Base-by-base conservation (phyloP, 2,329 filamentous ascomycete genomes). In the Cercospora zeae-maydis region DNA sequence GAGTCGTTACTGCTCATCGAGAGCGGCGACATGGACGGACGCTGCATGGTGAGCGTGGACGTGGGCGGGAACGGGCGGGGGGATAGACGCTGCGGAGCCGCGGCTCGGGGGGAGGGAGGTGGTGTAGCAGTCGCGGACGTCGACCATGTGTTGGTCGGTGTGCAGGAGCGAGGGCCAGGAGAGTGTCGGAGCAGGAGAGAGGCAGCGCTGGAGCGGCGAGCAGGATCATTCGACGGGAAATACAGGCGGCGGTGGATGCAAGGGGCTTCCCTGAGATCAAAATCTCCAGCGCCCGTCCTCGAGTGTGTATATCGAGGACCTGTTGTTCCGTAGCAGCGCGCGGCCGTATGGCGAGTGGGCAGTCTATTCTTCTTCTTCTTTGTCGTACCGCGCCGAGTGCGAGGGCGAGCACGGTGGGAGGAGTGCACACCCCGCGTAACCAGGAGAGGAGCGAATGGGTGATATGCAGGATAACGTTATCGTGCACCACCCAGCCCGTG, bases 1-100 rank as follows among this genome's bases (percentile, higher is more conserved):
- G 69, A 95, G 76, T 95, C 91, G 81, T 87, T 92, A 76, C 88
- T 91, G 75, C 82, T 88, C 83, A 90, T 80, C 79, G 91, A 95
- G 76, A 92, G 84, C 74, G 91, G 91, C 75, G 91, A 93, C 76
- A 93, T 59, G 24, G 71, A 69, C 14, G 66, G 59, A 21, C 45
- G 45, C 33, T 59, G 57, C 57, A 59, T 59, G 5, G 19, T 59
- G 56, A 39, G 47, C 47, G 47, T 39, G 36, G 11, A 8, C 8
- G 31, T 34, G 8, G 31, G 8, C 31, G 31, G 31, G 8, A 4
- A 13, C 31, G 31, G n/a, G n/a, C 31, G 49, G 49, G 34, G n/a
- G 21, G 33, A 37, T 31, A 34, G 30, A n/a, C 3, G 9, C 27
- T 58, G 16, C 39, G n/a, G 37, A 59, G 57, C 57, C 51, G 58